These are phyloP conservation scores for Dissophora ornata DNA, from an alignment of 192 early-diverging fungal genomes.

Conservation along the genomic window DNA sequence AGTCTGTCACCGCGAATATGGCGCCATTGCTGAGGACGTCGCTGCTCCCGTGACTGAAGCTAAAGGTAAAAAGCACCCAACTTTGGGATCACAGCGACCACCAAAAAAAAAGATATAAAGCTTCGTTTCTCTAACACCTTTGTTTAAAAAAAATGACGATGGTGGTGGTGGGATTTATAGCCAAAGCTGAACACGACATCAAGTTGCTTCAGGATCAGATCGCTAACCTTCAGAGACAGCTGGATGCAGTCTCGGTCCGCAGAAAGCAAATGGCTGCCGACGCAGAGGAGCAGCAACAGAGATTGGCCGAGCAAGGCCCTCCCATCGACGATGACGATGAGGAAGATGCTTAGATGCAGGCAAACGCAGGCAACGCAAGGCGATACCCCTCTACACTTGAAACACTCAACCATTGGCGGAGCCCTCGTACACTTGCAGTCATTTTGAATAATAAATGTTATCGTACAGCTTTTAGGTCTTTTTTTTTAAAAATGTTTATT, in stretches of 20 bases:
- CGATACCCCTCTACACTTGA: no score
- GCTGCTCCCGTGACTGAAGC: slow-evolving; percentile 14
- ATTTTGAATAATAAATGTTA: no score
- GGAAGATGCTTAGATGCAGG: not conserved
- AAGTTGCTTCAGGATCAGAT: slow-evolving; percentile 45
- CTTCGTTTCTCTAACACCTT: no score
- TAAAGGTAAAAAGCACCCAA: slow-evolving; percentile 37
- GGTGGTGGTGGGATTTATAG: no score
- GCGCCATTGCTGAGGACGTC: slow-evolving; percentile 24
- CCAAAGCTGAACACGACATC: slow-evolving; percentile 37
- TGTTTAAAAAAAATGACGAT: not conserved
- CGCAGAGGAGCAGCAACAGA: slow-evolving; percentile 36
- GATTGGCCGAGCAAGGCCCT: slow-evolving; percentile 16
- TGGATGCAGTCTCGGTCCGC: slow-evolving; percentile 40
- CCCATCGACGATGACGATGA: slow-evolving; percentile 14
- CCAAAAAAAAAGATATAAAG: not conserved
- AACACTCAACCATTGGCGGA: no score
- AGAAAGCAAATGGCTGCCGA: slow-evolving; percentile 46
- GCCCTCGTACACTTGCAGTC: no score
- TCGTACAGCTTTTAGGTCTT: no score
- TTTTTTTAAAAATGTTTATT: no score
- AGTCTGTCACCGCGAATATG: slow-evolving; percentile 44
- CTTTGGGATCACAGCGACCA: no score
- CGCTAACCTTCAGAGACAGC: slow-evolving; percentile 36
- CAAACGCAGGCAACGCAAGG: no score